Base-by-base conservation (phyloP, 2,329 filamentous ascomycete genomes). In the Fusarium oxysporum region DNA sequence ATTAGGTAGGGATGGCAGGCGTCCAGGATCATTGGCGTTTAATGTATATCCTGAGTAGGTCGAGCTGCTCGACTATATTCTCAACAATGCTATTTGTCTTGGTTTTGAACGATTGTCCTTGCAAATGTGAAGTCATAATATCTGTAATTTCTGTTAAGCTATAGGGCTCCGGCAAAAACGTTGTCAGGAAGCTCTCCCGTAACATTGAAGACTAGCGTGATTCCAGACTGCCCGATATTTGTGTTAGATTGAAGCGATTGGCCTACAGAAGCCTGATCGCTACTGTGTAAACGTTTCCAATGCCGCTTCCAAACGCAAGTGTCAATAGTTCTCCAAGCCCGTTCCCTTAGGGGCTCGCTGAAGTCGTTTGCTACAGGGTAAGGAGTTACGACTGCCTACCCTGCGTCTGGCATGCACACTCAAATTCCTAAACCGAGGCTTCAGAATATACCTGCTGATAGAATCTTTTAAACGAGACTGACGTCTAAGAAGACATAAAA, bases 41-140 rank as follows among this genome's bases (percentile, higher is more conserved):
- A 55, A 63, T 77, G 69, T 76, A 74, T 64, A 75, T 77, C 75
- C 57, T 64, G 75, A 76, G 65, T 56, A 65, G 64, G 62, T 73
- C 70, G 70, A 72, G 55, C 64, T 76, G 64, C 68, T 73, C 51
- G 68, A 68, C 62, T 63, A 67, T 54, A 62, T 71, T 73, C 70
- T 71, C 66, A 77, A 68, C 67, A 57, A 77, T 68, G 70, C 58
- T 67, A 72, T 65, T 74, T 74, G 64, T 65, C 64, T 76, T 72
- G 57, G 58, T 68, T 62, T 68, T 58, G 47, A 37, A 54, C 1
- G 28, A 43, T 13, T 37, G 10, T 6, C 28, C 16, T 21, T 28
- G 2, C 5, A 14, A 16, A 5, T 48, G 41, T 54, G 48, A 56
- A n/a, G 25, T 57, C 5, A 6, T 16, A 25, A 21, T 13, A 38